These are phyloP conservation scores for Ramularia endophylla DNA, from an alignment of 2,329 filamentous ascomycete genomes.

Conservation along the genomic window DNA sequence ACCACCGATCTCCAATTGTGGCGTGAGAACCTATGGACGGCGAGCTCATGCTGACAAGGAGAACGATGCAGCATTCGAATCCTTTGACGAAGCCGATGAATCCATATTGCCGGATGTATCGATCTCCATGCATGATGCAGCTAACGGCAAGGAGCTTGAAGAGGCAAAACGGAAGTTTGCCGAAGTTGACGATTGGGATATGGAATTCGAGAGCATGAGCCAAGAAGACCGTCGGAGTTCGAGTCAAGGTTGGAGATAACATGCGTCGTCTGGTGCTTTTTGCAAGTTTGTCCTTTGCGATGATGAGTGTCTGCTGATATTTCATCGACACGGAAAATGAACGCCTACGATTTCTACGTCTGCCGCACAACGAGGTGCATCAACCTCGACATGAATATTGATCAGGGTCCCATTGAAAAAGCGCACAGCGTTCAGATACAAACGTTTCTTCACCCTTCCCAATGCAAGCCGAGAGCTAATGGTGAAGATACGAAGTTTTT, in stretches of 20 bases:
- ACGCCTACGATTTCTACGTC: no score
- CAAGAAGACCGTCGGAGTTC: conserved; percentile 34
- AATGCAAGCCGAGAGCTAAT: no score
- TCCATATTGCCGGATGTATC: conserved; percentile 16
- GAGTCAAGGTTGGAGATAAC: conserved; percentile 29
- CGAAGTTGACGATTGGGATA: conserved; percentile 45
- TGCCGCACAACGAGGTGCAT: no score
- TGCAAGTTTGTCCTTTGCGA: background rate
- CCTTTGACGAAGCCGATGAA: conserved; percentile 23
- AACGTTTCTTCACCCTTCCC: no score
- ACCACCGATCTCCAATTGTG: conserved; percentile 9
- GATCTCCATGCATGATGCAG: conserved; percentile 27
- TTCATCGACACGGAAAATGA: no score
- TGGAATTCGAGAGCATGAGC: conserved; percentile 47
- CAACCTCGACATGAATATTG: no score
- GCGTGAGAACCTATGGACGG: conserved; percentile 23
- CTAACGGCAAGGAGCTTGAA: conserved; percentile 34
- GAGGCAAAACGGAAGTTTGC: conserved; percentile 44
- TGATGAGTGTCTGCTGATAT: background rate
- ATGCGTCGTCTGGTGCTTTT: background rate
- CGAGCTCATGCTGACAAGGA: conserved; percentile 38
- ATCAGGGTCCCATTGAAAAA: no score
- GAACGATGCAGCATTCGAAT: conserved; percentile 30
- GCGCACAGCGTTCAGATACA: no score
- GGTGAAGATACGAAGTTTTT: no score